Conservation (phyloP, 2,329 filamentous ascomycete genomes). For the Neurospora sp. region DNA sequence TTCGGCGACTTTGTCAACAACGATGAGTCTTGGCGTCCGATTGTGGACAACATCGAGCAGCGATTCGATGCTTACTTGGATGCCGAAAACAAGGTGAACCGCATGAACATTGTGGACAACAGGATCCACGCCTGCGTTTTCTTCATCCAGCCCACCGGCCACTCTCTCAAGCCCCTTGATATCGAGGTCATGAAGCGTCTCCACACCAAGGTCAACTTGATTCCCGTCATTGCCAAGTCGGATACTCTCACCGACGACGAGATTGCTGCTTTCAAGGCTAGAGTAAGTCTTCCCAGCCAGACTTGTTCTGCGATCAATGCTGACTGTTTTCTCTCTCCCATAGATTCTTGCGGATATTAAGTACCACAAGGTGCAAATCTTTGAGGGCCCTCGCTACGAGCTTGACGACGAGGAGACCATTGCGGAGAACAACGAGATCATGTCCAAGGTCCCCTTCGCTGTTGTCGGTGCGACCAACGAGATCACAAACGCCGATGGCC, state of each 20-base stretch:
- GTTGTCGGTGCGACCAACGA: constrained; percentile 96
- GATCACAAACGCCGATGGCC: constrained; percentile 81
- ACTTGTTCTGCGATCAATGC: not conserved
- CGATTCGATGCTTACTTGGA: constrained; percentile 97
- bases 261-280: constrained; percentile 86
- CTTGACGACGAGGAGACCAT: constrained; percentile 99
- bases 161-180: constrained; percentile 95
- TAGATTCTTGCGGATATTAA: constrained; percentile 96
- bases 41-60: constrained; percentile 99
- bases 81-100: constrained; percentile 99
- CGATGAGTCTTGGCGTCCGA: constrained; percentile 97
- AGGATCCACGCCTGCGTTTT: constrained; percentile 98
- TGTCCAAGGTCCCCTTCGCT: constrained; percentile 98
- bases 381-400: constrained; percentile 96
- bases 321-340: constrained; percentile 7
- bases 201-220: constrained; percentile 99
- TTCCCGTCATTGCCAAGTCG: constrained; percentile 97
- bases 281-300: constrained; percentile 52
- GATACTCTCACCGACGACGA: constrained; percentile 98
- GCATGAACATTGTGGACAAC: constrained; percentile 99
- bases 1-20: constrained; percentile 99
- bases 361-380: constrained; percentile 96
- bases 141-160: constrained; percentile 98
- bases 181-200: constrained; percentile 99
- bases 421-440: constrained; percentile 99